These are phyloP conservation scores for Saururus chinensis DNA, from an alignment of 164 flowering plant genomes.

Conservation along the genomic window DNA sequence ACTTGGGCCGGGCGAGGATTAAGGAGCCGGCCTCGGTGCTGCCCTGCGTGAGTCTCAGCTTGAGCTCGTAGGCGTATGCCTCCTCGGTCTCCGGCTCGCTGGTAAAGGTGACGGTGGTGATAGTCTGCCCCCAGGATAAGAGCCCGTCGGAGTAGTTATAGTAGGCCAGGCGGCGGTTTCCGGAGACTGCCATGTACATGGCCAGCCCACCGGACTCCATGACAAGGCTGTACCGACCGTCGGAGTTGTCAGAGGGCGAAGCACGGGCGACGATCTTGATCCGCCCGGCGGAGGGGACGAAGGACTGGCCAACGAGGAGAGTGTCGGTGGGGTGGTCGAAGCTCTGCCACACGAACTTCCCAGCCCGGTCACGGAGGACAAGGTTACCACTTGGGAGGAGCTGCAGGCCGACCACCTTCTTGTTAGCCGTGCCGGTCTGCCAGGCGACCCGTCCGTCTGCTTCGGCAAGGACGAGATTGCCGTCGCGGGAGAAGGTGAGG, in stretches of 20 bases:
- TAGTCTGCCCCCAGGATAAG: background rate
- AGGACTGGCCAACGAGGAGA: conserved; percentile 21
- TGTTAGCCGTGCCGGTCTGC: conserved; percentile 26
- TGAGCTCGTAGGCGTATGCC: conserved; percentile 7
- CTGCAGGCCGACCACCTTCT: conserved; percentile 14
- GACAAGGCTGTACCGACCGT: conserved; percentile 20
- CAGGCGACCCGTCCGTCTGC: conserved; percentile 22
- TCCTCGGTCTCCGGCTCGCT: conserved; percentile 4
- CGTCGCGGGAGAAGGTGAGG: conserved; percentile 17
- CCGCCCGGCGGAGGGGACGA: background rate
- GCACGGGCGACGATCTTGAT: conserved; percentile 17
- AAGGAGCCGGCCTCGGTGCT: background rate
- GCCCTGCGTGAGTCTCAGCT: background rate
- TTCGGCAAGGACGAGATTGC: conserved; percentile 26
- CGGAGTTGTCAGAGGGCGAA: conserved; percentile 9
- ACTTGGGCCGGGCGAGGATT: conserved; percentile 5
- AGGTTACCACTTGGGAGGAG: conserved; percentile 22
- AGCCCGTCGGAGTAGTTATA: background rate
- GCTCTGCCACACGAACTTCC: conserved; percentile 27
- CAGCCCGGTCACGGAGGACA: conserved; percentile 17
- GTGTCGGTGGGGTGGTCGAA: conserved; percentile 26
- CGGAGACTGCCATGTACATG: conserved; percentile 8
- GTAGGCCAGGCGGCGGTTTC: background rate
- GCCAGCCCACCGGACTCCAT: conserved; percentile 6
- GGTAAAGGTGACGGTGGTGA: conserved; percentile 1